Evolutionary conservation across 768 basidiomycete genomes (phyloP), one percentile per base, ranked within the genome.

Genomic region (Lanmaoa rubissima): DNA sequence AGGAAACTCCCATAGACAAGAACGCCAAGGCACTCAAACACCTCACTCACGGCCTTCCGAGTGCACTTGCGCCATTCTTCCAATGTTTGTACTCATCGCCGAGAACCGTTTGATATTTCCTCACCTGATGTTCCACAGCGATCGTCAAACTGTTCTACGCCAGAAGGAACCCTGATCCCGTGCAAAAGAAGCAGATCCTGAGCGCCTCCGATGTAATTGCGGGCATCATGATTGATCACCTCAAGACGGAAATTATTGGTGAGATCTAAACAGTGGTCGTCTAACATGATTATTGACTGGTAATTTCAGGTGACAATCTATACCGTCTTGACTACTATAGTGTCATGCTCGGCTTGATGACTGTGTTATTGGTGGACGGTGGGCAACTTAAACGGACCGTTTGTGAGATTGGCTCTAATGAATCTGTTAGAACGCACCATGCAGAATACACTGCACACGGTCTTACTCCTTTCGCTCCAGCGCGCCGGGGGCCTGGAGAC

Each of bases 91-190:
- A 12, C 5, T 55, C 13, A 52, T 55, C 34, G n/a, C 34, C 34
- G 41, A 35, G 13, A 36, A 26, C 21, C 31, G 28, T 38, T 35
- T 52, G 21, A 19, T 57, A 19, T 41, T 12, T 53, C 38, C 56
- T 69, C 26, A 72, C 39, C 10, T 53, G 34, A 32, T 34, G 9
- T 48, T 44, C 16, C 14, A 46, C 53, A 94, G 92, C 93, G 14
- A 83, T 92, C 65, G 86, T 92, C 58, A 92, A 94, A 73, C 79
- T 95, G 71, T 90, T 95, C 72, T 85, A 92, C 66, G 84, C 85
- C 13, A 79, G 92, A 57, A 84, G 93, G 19, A 91, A 84, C 65
- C 82, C 85, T 11, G 94, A 96, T 64, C 58, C 80, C 4, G 64
- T 78, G 16, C 93, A 95, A 68, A 88, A 83, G 71, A 86, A 88